Base-by-base conservation (phyloP, 805 yeast species). In the Candida pseudoglaebosa region DNA sequence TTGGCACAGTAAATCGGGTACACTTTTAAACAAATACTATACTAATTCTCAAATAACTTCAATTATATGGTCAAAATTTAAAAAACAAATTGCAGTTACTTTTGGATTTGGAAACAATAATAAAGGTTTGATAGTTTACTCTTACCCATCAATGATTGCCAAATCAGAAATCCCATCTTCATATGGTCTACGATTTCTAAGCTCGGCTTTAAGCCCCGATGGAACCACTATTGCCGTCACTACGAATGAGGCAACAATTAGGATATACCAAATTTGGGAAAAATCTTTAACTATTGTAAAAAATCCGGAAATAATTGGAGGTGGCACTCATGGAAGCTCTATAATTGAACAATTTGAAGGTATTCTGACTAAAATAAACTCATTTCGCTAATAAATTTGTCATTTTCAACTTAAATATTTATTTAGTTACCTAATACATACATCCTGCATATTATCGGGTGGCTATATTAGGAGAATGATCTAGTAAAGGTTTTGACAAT, bases 1-100 rank as follows among this genome's bases (percentile, higher is more conserved):
- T 56, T 89, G 96, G 96, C 95, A 90, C 57, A 74, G 93, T 0
- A 65, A 65, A 2, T 70, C 91, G 0, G 96, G 96, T 0, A 82
- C 95, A 0, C 57, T 86, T 21, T 61, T 89, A 21, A 65, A 71
- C 6, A 67, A 80, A 17, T 55, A 70, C 30, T 63, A 71, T 32
- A 81, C 93, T 1, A 69, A 70, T 17, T 82, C 85, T 1, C 97
- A 90, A 54, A 73, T 89, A 3, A 88, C 96, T 0, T 77, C 95
- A 0, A 57, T 89, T 28, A 65, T 76, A 15, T 89, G 97, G 97
- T 82, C 91, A 1, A 61, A 58, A 12, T 68, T 69, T 19, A 67
- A 70, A 39, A 77, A 75, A 42, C 87, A 89, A 50, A 58, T 89
- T 2, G 78, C 77, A 10, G 91, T 84, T 0, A 84, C 95, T 0